phyloP scores from a whole-genome alignment of 441 rosid species.

The Raphanus hybrid region DNA sequence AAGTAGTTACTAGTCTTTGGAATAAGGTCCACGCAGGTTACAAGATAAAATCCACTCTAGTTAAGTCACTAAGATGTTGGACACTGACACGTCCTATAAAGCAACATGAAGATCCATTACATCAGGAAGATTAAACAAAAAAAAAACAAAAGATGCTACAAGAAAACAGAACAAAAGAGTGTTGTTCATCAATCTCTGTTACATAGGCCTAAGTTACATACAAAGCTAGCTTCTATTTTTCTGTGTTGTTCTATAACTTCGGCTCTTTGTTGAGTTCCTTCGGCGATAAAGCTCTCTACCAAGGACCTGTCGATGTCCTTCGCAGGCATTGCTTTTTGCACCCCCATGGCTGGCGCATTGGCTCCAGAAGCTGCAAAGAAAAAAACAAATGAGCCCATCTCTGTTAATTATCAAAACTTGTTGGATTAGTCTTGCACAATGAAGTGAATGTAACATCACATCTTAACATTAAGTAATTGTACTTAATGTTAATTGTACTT shows the following conservation, averaged over 20 bases:
- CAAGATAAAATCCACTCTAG: slow-evolving; percentile 8
- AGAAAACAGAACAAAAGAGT: slow-evolving; percentile 17
- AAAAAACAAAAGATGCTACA: slow-evolving; percentile 24
- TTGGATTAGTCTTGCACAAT: background rate
- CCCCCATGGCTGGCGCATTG: slow-evolving; percentile 48
- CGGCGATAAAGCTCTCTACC: slow-evolving; percentile 46
- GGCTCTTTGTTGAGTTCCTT: slow-evolving; percentile 26
- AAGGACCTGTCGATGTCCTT: slow-evolving; percentile 77
- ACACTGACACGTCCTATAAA: slow-evolving; percentile 25
- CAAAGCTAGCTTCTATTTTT: slow-evolving; percentile 39
- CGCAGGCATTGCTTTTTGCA: slow-evolving; percentile 62
- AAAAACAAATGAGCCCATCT: slow-evolving; percentile 17
- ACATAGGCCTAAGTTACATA: slow-evolving; percentile 42
- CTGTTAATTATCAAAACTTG: background rate
- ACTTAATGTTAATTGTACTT: too few relatives aligned
- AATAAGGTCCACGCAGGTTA: background rate
- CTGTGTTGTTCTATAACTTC: slow-evolving; percentile 34
- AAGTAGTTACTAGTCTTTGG: background rate
- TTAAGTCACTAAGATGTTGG: slow-evolving; percentile 28
- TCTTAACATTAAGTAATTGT: too few relatives aligned
- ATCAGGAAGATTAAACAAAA: slow-evolving; percentile 22
- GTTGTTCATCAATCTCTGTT: slow-evolving; percentile 29
- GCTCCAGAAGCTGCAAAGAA: slow-evolving; percentile 51
- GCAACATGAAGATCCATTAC: slow-evolving; percentile 30
- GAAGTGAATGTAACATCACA: too few relatives aligned